Base-by-base conservation (phyloP, 371 early-diverging fungal species). In the Amoeboradix gromovi region DNA sequence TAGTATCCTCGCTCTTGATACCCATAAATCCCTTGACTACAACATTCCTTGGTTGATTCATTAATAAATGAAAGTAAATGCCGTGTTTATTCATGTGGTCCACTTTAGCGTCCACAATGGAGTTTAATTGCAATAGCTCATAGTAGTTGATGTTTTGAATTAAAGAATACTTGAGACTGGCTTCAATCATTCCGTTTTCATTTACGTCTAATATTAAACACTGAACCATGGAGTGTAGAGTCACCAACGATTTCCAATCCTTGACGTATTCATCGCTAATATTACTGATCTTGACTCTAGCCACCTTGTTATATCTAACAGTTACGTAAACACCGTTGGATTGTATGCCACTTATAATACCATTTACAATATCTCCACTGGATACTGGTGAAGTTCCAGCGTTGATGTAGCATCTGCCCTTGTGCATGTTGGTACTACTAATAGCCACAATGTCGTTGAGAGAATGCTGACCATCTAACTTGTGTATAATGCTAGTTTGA, bases 201-300 rank as follows among this genome's bases (percentile, higher is more conserved):
- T n/a, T n/a, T 22, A 48, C 22, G 5, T 71, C 77, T n/a, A 88
- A 72, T 17, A 93, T 79, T 71, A 82, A 80, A 32, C 83, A 86
- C 29, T 79, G 79, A 16, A 92, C 90, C 16, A 86, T 73, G 72
- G 86, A 84, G 22, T 90, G 92, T 17, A 81, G 73, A 28, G 82
- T 78, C 75, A 84, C 87, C 1, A 81, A 75, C 0, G 69, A 71
- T 76, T 86, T 82, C 82, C 90, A 87, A 69, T 92, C 87, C 73
- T 86, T 85, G 30, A 92, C 78, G 72, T 79, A 90, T 31, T 83
- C 85, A 75, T 93, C 92, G 0, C 85, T 85, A n/a, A 94, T 70
- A 71, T 91, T 86, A 66, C 83, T 80, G 74, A 92, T 89, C 78
- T 88, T 85, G 67, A 90, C 88, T 69, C 90, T 84, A 22, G 82